A percentile compares a stretch with the other conserved stretches of the same genome.
Evolutionary conservation across 192 early-diverging fungal species (phyloP).

Genomic region (Glomus cerebriforme): DNA sequence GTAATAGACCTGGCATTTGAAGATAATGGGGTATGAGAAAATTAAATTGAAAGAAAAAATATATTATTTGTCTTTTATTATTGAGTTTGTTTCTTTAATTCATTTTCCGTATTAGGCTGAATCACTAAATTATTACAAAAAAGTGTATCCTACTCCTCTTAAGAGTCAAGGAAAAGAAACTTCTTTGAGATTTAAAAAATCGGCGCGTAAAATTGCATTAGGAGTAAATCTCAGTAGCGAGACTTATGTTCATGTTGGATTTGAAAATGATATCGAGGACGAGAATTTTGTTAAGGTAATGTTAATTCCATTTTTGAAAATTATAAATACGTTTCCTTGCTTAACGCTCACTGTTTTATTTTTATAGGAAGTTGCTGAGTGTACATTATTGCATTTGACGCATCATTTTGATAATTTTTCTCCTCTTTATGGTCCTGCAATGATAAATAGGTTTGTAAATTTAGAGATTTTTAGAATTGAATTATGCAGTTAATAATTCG

Average conservation of each 20-base stretch:
- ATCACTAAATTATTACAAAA: background rate
- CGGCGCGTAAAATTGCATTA: background rate
- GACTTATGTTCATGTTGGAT: constrained; percentile 16
- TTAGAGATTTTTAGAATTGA: background rate
- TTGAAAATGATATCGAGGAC: constrained; percentile 21
- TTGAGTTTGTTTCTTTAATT: background rate
- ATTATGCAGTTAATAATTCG: background rate
- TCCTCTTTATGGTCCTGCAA: constrained; percentile 63
- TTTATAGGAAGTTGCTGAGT: constrained; percentile 64
- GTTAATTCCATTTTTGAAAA: background rate
- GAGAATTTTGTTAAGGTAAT: constrained; percentile 25
- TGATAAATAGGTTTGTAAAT: constrained; percentile 48
- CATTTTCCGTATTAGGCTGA: background rate
- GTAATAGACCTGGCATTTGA: constrained; percentile 63
- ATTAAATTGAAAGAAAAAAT: background rate
- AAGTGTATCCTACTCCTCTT: background rate
- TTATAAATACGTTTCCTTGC: too few species aligned
- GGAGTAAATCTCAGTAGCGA: constrained; percentile 7
- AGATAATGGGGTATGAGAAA: constrained; percentile 28
- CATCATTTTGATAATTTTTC: constrained; percentile 74
- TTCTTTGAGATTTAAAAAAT: constrained; percentile 20
- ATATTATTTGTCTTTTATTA: too few species aligned
- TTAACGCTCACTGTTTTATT: background rate
- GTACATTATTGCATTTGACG: constrained; percentile 61
- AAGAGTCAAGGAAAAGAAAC: background rate